These are phyloP conservation scores for Phytophthora brassicae DNA, from an alignment of 352 stramenopile genomes.

Conservation along the genomic window DNA sequence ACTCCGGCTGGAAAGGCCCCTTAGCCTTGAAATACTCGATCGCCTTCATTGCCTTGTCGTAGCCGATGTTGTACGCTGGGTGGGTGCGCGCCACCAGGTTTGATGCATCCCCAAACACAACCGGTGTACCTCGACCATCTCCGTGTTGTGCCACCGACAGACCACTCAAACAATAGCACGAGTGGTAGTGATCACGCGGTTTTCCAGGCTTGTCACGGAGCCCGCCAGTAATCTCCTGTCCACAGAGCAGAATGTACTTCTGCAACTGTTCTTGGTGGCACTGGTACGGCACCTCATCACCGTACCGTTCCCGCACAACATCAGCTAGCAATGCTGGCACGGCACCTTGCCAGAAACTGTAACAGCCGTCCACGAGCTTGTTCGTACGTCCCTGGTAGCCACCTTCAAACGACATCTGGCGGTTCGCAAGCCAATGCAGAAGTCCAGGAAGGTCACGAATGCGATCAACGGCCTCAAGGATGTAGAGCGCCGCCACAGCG, in stretches of 20 bases:
- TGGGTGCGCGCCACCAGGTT: slow-evolving; percentile 88
- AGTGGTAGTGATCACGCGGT: slow-evolving; percentile 98
- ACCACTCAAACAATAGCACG: slow-evolving; percentile 97
- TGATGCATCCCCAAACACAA: slow-evolving; percentile 54
- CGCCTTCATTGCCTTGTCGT: slow-evolving; percentile 78
- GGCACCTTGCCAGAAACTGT: slow-evolving; percentile 99
- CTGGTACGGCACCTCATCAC: slow-evolving; percentile 52
- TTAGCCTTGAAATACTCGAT: slow-evolving; percentile 70
- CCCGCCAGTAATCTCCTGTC: slow-evolving; percentile 93
- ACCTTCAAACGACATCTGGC: slow-evolving; percentile 94
- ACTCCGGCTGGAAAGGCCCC: slow-evolving; percentile 50
- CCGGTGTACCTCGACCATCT: slow-evolving; percentile 33
- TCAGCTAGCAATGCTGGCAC: slow-evolving; percentile 81
- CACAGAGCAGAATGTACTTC: slow-evolving; percentile 94
- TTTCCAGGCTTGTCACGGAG: slow-evolving; percentile 95
- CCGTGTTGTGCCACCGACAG: slow-evolving; percentile 94
- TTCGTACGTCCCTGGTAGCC: slow-evolving; percentile 95
- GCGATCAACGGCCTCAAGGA: slow-evolving; percentile 80
- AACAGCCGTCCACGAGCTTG: slow-evolving; percentile 99
- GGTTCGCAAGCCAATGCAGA: slow-evolving; percentile 89
- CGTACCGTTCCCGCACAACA: slow-evolving; percentile 38
- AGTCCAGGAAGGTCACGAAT: slow-evolving; percentile 57
- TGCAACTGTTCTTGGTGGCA: slow-evolving; percentile 80
- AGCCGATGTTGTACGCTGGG: slow-evolving; percentile 92
- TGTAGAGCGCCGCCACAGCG: slow-evolving; percentile 91